Evolutionary conservation across 495 filamentous ascomycete species (phyloP).

Genomic region (Penicillium silybi): DNA sequence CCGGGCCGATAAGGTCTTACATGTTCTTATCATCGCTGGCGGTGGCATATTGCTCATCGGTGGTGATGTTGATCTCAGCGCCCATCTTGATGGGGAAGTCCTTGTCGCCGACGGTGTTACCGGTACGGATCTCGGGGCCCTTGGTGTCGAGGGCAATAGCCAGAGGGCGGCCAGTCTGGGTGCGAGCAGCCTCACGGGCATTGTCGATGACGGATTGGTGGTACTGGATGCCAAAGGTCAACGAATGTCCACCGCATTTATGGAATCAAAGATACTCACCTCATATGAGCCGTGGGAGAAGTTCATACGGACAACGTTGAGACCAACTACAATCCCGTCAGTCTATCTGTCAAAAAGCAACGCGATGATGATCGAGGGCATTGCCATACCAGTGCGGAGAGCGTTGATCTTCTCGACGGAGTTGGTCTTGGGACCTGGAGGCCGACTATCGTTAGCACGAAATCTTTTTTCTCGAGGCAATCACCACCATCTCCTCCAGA

Average conservation of each 20-base stretch:
- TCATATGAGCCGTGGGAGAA: constrained; percentile 97
- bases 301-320: constrained; percentile 99
- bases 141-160: constrained; percentile 99
- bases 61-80: constrained; percentile 86
- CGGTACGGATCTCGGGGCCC: constrained; percentile 97
- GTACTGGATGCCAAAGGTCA: constrained; percentile 48
- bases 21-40: constrained; percentile 85
- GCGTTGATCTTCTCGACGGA: constrained; percentile 92
- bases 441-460: constrained; percentile 15
- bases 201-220: constrained; percentile 97
- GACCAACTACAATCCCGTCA: constrained; percentile 55
- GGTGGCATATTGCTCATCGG: constrained; percentile 90
- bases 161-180: constrained; percentile 73
- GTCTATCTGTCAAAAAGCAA: not conserved
- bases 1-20: constrained; percentile 50
- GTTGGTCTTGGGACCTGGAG: constrained; percentile 89
- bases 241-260: not conserved
- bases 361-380: not conserved
- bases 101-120: constrained; percentile 78
- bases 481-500: not conserved
- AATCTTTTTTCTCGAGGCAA: not conserved
- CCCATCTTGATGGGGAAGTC: constrained; percentile 86
- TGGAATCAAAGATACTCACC: constrained; percentile 34
- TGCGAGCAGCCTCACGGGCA: constrained; percentile 75
- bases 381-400: constrained; percentile 63